Evolutionary conservation across 1,284 basidiomycete genomes (phyloP).

Genomic region (Ganoderma lingzhi): DNA sequence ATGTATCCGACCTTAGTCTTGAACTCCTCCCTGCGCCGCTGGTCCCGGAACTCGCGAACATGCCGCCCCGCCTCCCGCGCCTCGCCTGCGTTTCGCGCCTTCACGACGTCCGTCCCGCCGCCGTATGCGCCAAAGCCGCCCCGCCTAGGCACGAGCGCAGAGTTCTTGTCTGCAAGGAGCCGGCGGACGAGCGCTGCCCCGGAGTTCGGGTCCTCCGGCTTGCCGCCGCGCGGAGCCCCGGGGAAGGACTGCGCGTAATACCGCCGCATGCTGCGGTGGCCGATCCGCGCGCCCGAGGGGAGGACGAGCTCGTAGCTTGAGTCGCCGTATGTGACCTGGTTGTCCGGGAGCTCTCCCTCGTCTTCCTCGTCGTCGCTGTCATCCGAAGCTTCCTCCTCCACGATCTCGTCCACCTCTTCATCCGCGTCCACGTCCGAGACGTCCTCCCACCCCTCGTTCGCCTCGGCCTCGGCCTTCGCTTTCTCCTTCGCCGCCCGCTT

Average conservation of each 20-base stretch:
- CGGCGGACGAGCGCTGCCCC: constrained; percentile 78
- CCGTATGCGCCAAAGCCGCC: constrained; percentile 91
- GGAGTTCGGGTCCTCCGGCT: constrained; percentile 69
- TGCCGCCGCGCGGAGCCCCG: constrained; percentile 44
- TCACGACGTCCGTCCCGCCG: constrained; percentile 81
- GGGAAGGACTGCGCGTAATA: constrained; percentile 90
- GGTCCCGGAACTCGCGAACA: constrained; percentile 87
- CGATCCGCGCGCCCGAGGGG: constrained; percentile 92
- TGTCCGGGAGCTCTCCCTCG: constrained; percentile 57
- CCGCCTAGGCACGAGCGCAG: constrained; percentile 82
- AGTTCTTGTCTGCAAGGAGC: constrained; percentile 82
- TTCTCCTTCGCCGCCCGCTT: constrained; percentile 40
- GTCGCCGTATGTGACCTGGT: constrained; percentile 75
- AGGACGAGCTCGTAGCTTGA: constrained; percentile 91
- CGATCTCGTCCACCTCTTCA: constrained; percentile 64
- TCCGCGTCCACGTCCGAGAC: constrained; percentile 54
- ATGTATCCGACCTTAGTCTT: constrained; percentile 83
- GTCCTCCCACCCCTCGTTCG: constrained; percentile 71
- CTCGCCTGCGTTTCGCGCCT: constrained; percentile 94
- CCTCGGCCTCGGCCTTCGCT: constrained; percentile 50
- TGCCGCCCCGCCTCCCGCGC: constrained; percentile 93
- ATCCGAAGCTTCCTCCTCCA: constrained; percentile 47
- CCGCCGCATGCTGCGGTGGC: constrained; percentile 87
- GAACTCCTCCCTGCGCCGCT: constrained; percentile 81
- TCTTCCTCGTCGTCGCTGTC: constrained; percentile 43